phyloP scores from a whole-genome alignment of 2,329 filamentous ascomycete species.

The Orbilia javanica region DNA sequence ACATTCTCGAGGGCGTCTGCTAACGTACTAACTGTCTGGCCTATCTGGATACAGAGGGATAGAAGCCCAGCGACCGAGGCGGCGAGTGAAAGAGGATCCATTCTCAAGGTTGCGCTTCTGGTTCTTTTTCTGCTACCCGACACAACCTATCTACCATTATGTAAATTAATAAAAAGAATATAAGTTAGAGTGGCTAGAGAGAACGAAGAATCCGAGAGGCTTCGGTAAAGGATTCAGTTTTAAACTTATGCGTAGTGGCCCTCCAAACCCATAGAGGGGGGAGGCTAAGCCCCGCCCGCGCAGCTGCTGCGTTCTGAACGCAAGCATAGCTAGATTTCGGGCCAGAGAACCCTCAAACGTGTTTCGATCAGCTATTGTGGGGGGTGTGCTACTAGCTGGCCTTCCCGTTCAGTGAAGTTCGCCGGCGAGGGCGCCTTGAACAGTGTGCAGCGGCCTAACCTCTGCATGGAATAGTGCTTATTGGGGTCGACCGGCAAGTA shows the following conservation, averaged over 20 bases:
- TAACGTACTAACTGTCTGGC: slow-evolving; percentile 47
- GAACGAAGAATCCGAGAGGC: not conserved
- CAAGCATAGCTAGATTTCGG: not conserved
- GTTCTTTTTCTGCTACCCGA: slow-evolving; percentile 38
- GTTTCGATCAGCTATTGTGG: not conserved
- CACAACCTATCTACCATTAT: slow-evolving; percentile 27
- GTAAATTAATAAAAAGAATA: not conserved
- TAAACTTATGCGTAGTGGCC: slow-evolving; percentile 12
- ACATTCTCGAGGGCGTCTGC: slow-evolving; percentile 49
- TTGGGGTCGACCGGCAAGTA: no score
- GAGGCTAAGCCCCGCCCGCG: slow-evolving; percentile 37
- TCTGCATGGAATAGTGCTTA: slow-evolving; percentile 17
- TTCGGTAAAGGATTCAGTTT: slow-evolving; percentile 49
- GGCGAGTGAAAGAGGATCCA: slow-evolving; percentile 56
- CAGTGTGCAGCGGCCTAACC: slow-evolving; percentile 7
- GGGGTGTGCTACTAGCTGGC: not conserved
- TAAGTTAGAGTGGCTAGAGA: not conserved
- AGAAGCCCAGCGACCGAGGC: slow-evolving; percentile 47
- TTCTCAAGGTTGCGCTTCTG: slow-evolving; percentile 38
- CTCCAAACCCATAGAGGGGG: not conserved
- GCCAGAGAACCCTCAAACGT: not conserved
- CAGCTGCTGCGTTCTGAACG: slow-evolving; percentile 1
- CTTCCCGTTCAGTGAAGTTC: slow-evolving; percentile 1
- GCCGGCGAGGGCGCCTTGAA: slow-evolving; percentile 36
- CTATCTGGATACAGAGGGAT: slow-evolving; percentile 52